Percentiles rank a stretch among this genome's conserved stretches.
These are phyloP conservation scores for Neonectria faginata DNA, from an alignment of 2,329 filamentous ascomycete species.

Conservation along the genomic window DNA sequence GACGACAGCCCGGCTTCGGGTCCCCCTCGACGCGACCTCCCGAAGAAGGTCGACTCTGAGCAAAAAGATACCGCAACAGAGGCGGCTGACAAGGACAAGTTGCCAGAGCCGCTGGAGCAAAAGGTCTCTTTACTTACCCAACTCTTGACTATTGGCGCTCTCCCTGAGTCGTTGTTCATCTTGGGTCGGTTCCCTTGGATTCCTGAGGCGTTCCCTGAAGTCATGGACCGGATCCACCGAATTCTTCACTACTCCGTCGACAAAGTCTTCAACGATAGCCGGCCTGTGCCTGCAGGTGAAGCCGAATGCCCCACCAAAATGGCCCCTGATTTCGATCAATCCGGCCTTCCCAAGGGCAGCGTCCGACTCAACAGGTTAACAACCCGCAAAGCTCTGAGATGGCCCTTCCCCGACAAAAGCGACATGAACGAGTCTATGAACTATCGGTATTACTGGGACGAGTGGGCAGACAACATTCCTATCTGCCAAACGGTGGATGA, in stretches of 20 bases:
- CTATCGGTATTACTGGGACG: conserved; percentile 97
- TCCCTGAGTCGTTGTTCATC: conserved; percentile 93
- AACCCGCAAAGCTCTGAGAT: conserved; percentile 77
- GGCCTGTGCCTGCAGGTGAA: conserved; percentile 48
- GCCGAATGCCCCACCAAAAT: conserved; percentile 58
- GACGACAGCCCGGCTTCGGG: conserved; percentile 75
- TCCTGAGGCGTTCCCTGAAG: conserved; percentile 83
- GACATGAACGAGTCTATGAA: conserved; percentile 81
- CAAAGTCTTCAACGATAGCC: conserved; percentile 71
- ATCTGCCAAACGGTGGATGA: conserved; percentile 92
- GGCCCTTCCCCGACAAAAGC: conserved; percentile 84
- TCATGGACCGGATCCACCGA: conserved; percentile 84
- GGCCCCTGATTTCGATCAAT: conserved; percentile 69
- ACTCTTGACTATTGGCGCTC: conserved; percentile 87
- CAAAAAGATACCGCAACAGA: conserved; percentile 61
- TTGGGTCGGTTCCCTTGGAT: conserved; percentile 94
- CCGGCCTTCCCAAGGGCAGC: conserved; percentile 75
- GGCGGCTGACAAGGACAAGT: conserved; percentile 60
- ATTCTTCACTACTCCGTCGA: conserved; percentile 85
- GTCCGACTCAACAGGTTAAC: conserved; percentile 70
- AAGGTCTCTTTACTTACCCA: conserved; percentile 88
- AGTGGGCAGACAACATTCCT: conserved; percentile 94
- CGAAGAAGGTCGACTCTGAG: conserved; percentile 63
- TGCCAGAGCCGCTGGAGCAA: conserved; percentile 84
- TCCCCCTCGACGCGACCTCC: conserved; percentile 62